A percentile compares a stretch with the other conserved stretches of the same genome.
These are phyloP conservation scores for Annona squamosa DNA, from an alignment of 164 flowering plant species.

Conservation along the genomic window DNA sequence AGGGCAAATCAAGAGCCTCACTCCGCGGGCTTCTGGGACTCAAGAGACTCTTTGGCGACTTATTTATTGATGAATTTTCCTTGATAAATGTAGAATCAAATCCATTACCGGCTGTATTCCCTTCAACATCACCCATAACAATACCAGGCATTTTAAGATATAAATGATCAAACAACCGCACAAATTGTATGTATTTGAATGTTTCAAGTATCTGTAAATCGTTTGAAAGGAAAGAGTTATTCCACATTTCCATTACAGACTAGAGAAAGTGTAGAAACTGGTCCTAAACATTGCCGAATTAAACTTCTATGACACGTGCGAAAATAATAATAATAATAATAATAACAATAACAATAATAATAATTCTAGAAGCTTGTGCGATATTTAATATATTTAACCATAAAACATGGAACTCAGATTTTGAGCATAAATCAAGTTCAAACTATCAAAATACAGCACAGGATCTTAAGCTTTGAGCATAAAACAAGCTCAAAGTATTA, in stretches of 20 bases:
- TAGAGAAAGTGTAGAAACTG: neutral
- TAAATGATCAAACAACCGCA: conserved; percentile 8
- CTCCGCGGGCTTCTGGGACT: conserved; percentile 28
- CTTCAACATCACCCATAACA: conserved; percentile 46
- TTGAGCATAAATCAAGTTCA: neutral
- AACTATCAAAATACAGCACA: neutral
- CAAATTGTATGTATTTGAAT: neutral
- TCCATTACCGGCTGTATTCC: conserved; percentile 33
- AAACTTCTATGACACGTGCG: neutral
- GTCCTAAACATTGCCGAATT: neutral
- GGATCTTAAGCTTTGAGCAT: neutral
- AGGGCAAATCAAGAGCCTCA: conserved; percentile 20
- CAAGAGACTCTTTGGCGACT: conserved; percentile 28
- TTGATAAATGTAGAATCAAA: conserved; percentile 23
- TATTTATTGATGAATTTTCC: conserved; percentile 30
- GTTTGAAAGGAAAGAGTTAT: neutral
- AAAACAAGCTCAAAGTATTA: neutral
- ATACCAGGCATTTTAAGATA: conserved; percentile 62
- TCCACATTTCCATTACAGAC: conserved; percentile 1
- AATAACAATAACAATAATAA: too few relatives aligned
- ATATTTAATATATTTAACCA: too few relatives aligned
- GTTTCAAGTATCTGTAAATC: conserved; percentile 22
- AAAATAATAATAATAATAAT: too few relatives aligned
- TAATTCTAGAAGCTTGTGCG: too few relatives aligned
- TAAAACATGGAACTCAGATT: neutral